Conservation (phyloP, 140 eudicot genomes). For the Stevia rebaudiana region DNA sequence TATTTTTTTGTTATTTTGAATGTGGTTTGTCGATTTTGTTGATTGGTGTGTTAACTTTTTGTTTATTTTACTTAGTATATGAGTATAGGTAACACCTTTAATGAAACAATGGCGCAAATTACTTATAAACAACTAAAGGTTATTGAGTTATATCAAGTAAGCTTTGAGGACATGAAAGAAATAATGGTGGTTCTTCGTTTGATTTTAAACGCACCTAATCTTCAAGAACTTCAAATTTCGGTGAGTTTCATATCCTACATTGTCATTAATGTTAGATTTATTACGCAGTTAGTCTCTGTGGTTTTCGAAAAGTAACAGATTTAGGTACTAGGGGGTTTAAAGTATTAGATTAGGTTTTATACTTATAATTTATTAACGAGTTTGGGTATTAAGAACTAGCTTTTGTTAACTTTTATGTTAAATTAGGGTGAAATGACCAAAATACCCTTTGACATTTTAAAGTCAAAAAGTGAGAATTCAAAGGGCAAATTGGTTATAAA, state of each 20-base stretch:
- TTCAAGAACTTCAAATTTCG: slow-evolving; percentile 77
- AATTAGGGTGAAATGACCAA: too few relatives aligned
- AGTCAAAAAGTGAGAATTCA: too few relatives aligned
- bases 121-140: slow-evolving; percentile 47
- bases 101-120: slow-evolving; percentile 30
- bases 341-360: too few relatives aligned
- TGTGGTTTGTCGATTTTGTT: background rate
- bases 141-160: slow-evolving; percentile 77
- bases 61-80: slow-evolving; percentile 49
- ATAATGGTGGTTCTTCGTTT: slow-evolving; percentile 74
- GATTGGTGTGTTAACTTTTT: background rate
- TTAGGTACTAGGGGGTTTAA: too few relatives aligned
- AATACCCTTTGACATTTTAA: too few relatives aligned
- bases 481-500: too few relatives aligned
- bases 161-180: slow-evolving; percentile 85
- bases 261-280: too few relatives aligned
- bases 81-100: slow-evolving; percentile 63
- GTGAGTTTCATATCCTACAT: slow-evolving; percentile 41
- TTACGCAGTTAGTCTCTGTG: too few relatives aligned
- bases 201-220: slow-evolving; percentile 62
- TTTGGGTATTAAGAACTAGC: too few relatives aligned
- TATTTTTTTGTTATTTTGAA: background rate
- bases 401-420: too few relatives aligned
- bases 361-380: too few relatives aligned
- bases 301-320: too few relatives aligned